These are phyloP conservation scores for Porcisia deanei DNA, from an alignment of 208 protist species.

Conservation along the genomic window DNA sequence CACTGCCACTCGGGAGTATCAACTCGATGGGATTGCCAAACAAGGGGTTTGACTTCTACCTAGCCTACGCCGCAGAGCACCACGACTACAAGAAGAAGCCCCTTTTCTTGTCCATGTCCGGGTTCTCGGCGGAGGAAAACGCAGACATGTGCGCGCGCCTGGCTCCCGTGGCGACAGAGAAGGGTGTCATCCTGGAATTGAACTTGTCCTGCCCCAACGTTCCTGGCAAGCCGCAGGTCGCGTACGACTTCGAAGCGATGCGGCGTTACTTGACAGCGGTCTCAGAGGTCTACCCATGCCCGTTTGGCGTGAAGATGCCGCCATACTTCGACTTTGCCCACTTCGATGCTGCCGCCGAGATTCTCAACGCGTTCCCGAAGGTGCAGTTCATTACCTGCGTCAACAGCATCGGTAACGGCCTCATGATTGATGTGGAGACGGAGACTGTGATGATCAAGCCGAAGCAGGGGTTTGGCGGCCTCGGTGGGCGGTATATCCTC, in stretches of 20 bases:
- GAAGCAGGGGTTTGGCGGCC: conserved; percentile 87
- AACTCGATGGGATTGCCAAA: conserved; percentile 92
- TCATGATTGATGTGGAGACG: conserved; percentile 81
- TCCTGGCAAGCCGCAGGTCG: conserved; percentile 88
- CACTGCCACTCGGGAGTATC: conserved; percentile 77
- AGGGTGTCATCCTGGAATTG: conserved; percentile 76
- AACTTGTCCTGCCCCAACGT: conserved; percentile 92
- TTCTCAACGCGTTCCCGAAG: conserved; percentile 84
- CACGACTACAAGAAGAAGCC: conserved; percentile 78
- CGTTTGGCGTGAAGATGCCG: conserved; percentile 90
- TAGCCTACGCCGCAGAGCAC: conserved; percentile 48
- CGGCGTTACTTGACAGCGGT: conserved; percentile 62
- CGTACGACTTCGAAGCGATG: conserved; percentile 85
- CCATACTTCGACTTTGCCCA: conserved; percentile 91
- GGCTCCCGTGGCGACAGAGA: conserved; percentile 49
- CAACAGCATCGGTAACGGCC: conserved; percentile 89
- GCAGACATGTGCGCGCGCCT: conserved; percentile 65
- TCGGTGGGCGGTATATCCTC: conserved; percentile 80
- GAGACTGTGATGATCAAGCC: conserved; percentile 87
- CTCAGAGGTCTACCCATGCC: conserved; percentile 59
- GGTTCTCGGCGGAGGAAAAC: conserved; percentile 80
- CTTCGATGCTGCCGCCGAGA: conserved; percentile 79
- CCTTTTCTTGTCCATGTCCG: conserved; percentile 85
- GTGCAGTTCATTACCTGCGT: conserved; percentile 88
- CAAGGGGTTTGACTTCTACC: conserved; percentile 82